Conservation (phyloP, 495 filamentous ascomycete genomes). For the Chaetomium fimeti region DNA sequence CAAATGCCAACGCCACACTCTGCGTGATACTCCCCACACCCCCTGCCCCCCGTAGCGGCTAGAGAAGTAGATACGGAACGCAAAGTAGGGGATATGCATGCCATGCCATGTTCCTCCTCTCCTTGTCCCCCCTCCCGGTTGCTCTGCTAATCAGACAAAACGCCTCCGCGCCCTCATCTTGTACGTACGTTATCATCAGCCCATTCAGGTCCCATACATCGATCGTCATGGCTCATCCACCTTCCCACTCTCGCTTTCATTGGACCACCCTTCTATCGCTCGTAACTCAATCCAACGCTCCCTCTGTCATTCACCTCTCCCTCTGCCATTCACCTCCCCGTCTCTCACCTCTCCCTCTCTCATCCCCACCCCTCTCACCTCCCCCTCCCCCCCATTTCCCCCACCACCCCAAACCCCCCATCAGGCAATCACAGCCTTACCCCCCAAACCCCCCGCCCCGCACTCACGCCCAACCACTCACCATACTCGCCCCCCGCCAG, state of each 20-base stretch:
- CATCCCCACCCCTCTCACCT: too few species aligned
- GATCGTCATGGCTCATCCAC: too few species aligned
- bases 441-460: slow-evolving; percentile 88
- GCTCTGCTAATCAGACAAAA: background rate
- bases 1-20: background rate
- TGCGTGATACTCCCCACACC: background rate
- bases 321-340: too few species aligned
- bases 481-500: slow-evolving; percentile 68
- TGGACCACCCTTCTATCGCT: too few species aligned
- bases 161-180: too few species aligned
- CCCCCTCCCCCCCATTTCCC: too few species aligned
- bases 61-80: background rate
- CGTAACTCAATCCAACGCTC: background rate
- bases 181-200: too few species aligned
- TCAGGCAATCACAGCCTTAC: slow-evolving; percentile 27
- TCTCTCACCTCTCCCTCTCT: too few species aligned
- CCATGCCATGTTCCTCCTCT: background rate
- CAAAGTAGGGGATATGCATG: background rate
- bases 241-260: too few species aligned
- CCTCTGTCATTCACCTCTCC: background rate
- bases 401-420: too few species aligned
- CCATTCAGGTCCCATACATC: too few species aligned
- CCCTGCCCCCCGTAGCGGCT: background rate
- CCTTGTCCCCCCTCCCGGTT: background rate
- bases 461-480: slow-evolving; percentile 93